These are phyloP conservation scores for Rhynchosporium agropyri DNA, from an alignment of 2,329 filamentous ascomycete genomes.

Conservation along the genomic window DNA sequence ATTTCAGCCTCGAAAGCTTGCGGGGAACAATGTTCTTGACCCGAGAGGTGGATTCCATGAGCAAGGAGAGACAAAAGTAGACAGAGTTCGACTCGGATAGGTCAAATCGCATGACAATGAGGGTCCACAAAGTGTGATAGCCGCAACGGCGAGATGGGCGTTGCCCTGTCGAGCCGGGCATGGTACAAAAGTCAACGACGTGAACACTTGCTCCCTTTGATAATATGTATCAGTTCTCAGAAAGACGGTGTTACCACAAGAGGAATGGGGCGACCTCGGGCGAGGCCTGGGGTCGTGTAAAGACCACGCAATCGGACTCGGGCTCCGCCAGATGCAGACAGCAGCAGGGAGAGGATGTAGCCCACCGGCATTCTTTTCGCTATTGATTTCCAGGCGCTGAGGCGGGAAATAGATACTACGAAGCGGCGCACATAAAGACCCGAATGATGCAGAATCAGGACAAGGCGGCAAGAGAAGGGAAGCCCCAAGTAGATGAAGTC, in stretches of 20 bases:
- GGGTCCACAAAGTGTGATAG: neutral
- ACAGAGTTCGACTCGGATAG: neutral
- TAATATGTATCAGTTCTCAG: conserved; percentile 2
- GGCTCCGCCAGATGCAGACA: neutral
- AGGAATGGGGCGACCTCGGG: conserved; percentile 1
- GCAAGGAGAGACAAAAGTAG: neutral
- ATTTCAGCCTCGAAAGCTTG: conserved; percentile 14
- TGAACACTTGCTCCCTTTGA: neutral
- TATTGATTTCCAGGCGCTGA: neutral
- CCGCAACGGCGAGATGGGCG: conserved; percentile 3
- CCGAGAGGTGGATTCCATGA: conserved; percentile 7
- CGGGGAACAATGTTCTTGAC: conserved; percentile 3
- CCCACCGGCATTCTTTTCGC: neutral
- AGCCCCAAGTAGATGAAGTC: neutral
- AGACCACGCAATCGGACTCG: conserved; percentile 5
- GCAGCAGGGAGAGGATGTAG: neutral
- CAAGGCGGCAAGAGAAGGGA: conserved; percentile 10
- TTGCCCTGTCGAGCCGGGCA: neutral
- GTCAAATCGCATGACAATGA: neutral
- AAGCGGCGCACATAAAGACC: neutral
- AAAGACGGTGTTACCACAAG: neutral
- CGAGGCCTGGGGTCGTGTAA: conserved; percentile 2
- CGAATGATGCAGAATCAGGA: neutral
- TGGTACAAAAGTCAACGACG: neutral
- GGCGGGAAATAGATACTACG: neutral